Base-by-base conservation (phyloP, 2,329 filamentous ascomycete genomes). In the Trichoderma koningiopsis region DNA sequence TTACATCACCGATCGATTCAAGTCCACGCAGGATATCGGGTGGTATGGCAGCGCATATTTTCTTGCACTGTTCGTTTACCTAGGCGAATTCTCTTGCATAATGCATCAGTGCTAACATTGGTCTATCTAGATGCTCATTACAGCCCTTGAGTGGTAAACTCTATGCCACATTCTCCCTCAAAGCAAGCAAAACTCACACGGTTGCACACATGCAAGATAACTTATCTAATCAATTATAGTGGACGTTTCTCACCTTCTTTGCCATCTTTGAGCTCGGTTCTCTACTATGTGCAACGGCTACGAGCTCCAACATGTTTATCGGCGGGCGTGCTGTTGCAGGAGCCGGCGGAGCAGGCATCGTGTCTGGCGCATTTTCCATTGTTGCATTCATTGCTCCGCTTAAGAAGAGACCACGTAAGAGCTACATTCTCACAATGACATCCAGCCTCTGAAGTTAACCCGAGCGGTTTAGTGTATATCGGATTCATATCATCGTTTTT, bases 71-170 rank as follows among this genome's bases (percentile, higher is more conserved):
- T 49, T 43, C 2, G 40, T 43, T 43, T 43, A 6, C n/a, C 40
- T 14, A 43, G 19, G 3, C 8, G 0, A 5, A 8, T n/a, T n/a
- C 6, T n/a, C n/a, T n/a, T 10, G 19, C n/a, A n/a, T n/a, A 4
- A 19, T 43, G 16, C 8, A n/a, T 43, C 8, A 6, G 16, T 49
- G 47, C 47, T 22, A 5, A 49, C 5, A 13, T 49, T 24, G 19
- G n/a, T 13, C n/a, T 22, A 49, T 10, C n/a, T 1, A 49, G 47
- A 49, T 49, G 47, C 47, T 49, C 47, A 22, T 10, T 49, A 7
- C n/a, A 22, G 47, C 47, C 47, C 4, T 4, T 49, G 5, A 24
- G n/a, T 13, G 47, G 47, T 22, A 49, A 49, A 24, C 47, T 49
- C n/a, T 49, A 49, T 16, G 19, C 47, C 0, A 24, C 8, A 24